Conservation (phyloP, 225 moss, liverwort and hornwort species). For the Bryum argenteum region DNA sequence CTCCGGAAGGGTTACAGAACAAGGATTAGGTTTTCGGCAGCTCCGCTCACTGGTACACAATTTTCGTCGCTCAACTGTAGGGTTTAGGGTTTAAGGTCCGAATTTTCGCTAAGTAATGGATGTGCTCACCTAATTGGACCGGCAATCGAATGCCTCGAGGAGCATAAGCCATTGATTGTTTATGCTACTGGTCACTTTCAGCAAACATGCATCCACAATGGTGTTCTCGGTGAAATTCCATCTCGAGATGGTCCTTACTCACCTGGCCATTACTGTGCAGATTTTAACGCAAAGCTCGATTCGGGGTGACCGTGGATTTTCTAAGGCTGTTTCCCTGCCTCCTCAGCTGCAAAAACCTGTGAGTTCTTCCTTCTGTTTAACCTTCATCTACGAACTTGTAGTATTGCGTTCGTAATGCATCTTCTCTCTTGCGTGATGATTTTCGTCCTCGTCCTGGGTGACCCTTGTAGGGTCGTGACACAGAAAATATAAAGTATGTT, state of each 20-base stretch:
- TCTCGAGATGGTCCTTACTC: too few relatives aligned
- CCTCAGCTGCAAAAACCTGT: slow-evolving; percentile 68
- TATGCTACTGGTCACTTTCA: too few relatives aligned
- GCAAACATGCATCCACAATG: too few relatives aligned
- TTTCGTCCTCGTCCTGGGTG: not conserved
- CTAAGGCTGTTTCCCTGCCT: slow-evolving; percentile 62
- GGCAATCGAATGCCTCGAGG: too few relatives aligned
- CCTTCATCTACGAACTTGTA: not conserved
- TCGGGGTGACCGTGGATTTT: slow-evolving; percentile 48
- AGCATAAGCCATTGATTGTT: too few relatives aligned
- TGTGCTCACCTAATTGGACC: too few relatives aligned
- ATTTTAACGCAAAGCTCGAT: slow-evolving; percentile 25
- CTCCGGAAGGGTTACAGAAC: slow-evolving; percentile 21
- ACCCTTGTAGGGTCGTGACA: not conserved
- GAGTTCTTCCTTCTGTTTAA: slow-evolving; percentile 19
- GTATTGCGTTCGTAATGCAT: not conserved
- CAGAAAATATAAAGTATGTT: not conserved
- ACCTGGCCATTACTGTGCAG: slow-evolving; percentile 18
- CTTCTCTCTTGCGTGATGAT: not conserved
- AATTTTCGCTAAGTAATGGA: too few relatives aligned
- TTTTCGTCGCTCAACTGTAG: not conserved
- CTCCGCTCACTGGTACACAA: slow-evolving; percentile 23
- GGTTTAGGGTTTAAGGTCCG: slow-evolving; percentile 6
- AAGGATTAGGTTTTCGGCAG: slow-evolving; percentile 19
- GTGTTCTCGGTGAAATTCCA: too few relatives aligned